Evolutionary conservation across 2,329 filamentous ascomycete species (phyloP).

Genomic region (Fusarium beomiforme): DNA sequence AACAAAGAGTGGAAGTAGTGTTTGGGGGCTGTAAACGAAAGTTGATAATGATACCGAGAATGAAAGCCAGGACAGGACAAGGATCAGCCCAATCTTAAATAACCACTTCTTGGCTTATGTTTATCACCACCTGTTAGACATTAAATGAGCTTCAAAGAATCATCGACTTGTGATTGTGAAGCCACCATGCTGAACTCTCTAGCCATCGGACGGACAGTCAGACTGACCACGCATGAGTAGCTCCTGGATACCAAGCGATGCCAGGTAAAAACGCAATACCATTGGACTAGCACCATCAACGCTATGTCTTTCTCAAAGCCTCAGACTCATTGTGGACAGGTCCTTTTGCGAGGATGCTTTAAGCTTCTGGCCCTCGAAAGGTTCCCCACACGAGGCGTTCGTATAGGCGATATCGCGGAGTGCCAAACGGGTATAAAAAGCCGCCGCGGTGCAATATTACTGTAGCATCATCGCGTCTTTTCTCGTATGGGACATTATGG

Average conservation of each 20-base stretch:
- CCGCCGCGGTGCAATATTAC: not conserved
- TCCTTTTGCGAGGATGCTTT: not conserved
- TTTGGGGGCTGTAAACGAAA: not conserved
- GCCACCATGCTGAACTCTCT: not conserved
- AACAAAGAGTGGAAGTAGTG: not conserved
- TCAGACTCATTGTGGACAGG: not conserved
- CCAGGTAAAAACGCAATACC: not conserved
- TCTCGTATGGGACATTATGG: not conserved
- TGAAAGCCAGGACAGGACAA: not conserved
- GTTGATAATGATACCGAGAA: not conserved
- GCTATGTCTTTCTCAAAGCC: not conserved
- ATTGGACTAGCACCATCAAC: not conserved
- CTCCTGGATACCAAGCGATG: not conserved
- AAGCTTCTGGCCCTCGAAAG: not conserved
- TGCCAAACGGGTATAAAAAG: not conserved
- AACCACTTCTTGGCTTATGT: not conserved
- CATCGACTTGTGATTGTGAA: not conserved
- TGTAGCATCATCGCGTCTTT: not conserved
- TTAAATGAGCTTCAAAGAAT: not conserved
- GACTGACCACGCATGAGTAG: too few species aligned
- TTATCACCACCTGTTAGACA: not conserved
- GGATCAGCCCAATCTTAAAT: slow-evolving; percentile 13
- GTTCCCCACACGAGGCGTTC: slow-evolving; percentile 17
- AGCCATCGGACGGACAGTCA: not conserved
- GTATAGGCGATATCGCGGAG: not conserved